These are phyloP conservation scores for barley (Hordeum vulgare) DNA, from an alignment of 176 grass and related monocot species.

Conservation along the genomic window DNA sequence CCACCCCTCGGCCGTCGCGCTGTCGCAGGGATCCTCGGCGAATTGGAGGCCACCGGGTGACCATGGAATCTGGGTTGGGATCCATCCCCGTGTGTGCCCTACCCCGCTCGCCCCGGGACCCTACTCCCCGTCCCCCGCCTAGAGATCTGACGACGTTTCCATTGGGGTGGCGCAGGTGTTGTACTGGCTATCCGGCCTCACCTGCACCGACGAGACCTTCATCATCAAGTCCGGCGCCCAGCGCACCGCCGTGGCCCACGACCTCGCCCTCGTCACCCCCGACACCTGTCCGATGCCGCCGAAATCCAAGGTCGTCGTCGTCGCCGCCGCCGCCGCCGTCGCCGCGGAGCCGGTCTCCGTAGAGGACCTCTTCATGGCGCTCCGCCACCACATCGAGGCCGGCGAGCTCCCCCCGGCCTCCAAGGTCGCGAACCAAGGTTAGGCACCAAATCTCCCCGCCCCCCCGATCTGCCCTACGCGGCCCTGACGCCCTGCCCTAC, in stretches of 20 bases:
- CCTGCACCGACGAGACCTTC: constrained; percentile 88
- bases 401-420: constrained; percentile 38
- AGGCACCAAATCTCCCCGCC: not conserved
- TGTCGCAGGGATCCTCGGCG: too few species aligned
- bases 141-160: not conserved
- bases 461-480: not conserved
- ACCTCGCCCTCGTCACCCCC: constrained; percentile 63
- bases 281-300: constrained; percentile 90
- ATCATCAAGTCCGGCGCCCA: constrained; percentile 79
- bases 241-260: constrained; percentile 57
- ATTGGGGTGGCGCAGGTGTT: constrained; percentile 32
- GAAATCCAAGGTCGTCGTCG: constrained; percentile 58
- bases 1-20: too few species aligned
- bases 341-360: constrained; percentile 35
- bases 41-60: not conserved
- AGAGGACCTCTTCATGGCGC: constrained; percentile 74
- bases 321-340: constrained; percentile 37
- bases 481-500: not conserved
- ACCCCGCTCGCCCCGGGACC: too few species aligned
- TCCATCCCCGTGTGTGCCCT: constrained; percentile 41
- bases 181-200: constrained; percentile 87
- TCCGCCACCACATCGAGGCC: constrained; percentile 56
- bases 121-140: not conserved
- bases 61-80: not conserved
- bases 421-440: constrained; percentile 92